Conservation (phyloP, 2,329 filamentous ascomycete genomes). For the Colletotrichum lupini region DNA sequence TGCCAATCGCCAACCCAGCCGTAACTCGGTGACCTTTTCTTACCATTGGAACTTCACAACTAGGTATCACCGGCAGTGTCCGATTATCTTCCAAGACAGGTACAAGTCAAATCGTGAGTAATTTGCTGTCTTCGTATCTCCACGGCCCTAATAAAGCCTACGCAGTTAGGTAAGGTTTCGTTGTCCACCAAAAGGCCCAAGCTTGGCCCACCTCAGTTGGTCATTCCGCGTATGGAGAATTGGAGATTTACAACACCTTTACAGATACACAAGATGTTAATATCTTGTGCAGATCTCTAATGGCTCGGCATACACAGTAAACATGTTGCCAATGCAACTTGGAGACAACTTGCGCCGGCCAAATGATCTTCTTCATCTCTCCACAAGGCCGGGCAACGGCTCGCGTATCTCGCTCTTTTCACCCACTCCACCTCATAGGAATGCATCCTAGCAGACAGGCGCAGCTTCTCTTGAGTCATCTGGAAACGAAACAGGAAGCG, state of each 20-base stretch:
- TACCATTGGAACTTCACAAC: not conserved
- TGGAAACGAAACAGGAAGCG: constrained; percentile 15
- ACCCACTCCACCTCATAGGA: not conserved
- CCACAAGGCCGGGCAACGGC: not conserved
- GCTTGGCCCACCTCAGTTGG: too few species aligned
- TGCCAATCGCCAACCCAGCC: not conserved
- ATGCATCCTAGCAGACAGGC: constrained; percentile 4
- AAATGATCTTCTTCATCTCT: not conserved
- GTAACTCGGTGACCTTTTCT: too few species aligned
- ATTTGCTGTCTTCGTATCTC: not conserved
- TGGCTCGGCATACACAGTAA: not conserved
- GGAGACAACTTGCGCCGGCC: not conserved
- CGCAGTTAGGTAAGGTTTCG: too few species aligned
- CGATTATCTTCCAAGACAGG: not conserved
- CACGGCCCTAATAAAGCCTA: not conserved
- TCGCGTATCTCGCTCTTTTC: not conserved
- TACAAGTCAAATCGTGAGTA: not conserved
- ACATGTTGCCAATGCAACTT: not conserved
- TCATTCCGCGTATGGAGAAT: too few species aligned
- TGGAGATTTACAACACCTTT: not conserved
- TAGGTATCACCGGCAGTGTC: not conserved
- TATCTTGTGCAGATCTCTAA: not conserved
- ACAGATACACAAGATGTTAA: not conserved
- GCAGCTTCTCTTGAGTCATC: constrained; percentile 12
- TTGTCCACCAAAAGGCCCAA: too few species aligned